These are phyloP conservation scores for Apiotrichum laibachii DNA, from an alignment of 1,284 basidiomycete genomes.

Conservation along the genomic window DNA sequence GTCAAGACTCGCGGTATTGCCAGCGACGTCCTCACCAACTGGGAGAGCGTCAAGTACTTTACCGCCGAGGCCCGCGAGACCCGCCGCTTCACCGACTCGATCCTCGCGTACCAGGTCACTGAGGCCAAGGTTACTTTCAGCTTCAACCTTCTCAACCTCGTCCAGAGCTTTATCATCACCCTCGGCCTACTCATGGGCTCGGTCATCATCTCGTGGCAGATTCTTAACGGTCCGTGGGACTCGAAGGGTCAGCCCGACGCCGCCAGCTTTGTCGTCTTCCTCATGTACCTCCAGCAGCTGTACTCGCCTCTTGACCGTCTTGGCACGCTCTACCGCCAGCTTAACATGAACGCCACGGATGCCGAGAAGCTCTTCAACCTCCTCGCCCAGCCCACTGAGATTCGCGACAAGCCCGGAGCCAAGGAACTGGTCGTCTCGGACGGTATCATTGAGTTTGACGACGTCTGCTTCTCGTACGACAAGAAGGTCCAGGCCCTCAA, in stretches of 20 bases:
- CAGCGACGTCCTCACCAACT: slow-evolving; percentile 96
- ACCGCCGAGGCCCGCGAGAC: slow-evolving; percentile 92
- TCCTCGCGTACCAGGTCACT: slow-evolving; percentile 82
- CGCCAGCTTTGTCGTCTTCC: slow-evolving; percentile 95
- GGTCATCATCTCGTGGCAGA: slow-evolving; percentile 88
- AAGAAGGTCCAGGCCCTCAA: slow-evolving; percentile 83
- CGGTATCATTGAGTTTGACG: slow-evolving; percentile 88
- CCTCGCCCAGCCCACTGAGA: slow-evolving; percentile 75
- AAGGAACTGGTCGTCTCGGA: slow-evolving; percentile 70
- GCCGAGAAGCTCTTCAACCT: slow-evolving; percentile 94
- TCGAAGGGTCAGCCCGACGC: slow-evolving; percentile 65
- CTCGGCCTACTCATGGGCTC: slow-evolving; percentile 85
- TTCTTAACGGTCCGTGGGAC: slow-evolving; percentile 65
- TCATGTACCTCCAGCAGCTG: slow-evolving; percentile 93
- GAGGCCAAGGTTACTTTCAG: slow-evolving; percentile 90
- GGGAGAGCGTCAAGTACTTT: slow-evolving; percentile 96
- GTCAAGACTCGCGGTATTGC: slow-evolving; percentile 89
- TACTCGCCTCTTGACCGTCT: slow-evolving; percentile 92
- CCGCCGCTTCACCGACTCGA: slow-evolving; percentile 79
- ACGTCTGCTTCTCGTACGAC: slow-evolving; percentile 86
- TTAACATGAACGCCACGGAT: slow-evolving; percentile 88
- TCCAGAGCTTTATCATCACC: slow-evolving; percentile 92
- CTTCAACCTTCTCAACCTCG: slow-evolving; percentile 84
- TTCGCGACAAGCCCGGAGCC: slow-evolving; percentile 68
- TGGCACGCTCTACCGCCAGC: slow-evolving; percentile 90